Base-by-base conservation (phyloP, 2,329 filamentous ascomycete species). In the Nigrospora oryzae region DNA sequence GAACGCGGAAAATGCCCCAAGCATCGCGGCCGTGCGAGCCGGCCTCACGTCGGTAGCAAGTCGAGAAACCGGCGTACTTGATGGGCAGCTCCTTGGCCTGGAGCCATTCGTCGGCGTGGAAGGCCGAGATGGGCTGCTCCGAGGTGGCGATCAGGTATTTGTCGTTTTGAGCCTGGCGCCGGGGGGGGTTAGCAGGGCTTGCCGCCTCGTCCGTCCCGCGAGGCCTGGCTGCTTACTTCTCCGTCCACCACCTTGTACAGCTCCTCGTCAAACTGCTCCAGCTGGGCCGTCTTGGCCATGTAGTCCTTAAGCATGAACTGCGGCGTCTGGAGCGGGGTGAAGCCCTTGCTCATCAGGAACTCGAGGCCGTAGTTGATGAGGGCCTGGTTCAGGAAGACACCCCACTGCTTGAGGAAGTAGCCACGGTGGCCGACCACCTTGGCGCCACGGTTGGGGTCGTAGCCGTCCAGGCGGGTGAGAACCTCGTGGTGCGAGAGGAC, bases 261-360 rank as follows among this genome's bases (percentile, higher is more conserved):
- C 66, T 97, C 91, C 64, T 97, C 93, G 60, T 98, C 93, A 59
- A 98, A 98, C 59, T 96, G 87, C 55, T 93, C 89, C 23, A 98
- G 81, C 68, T 98, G 93, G 3, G 93, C 93, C 0, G 93, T 98
- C 75, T 97, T 97, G 49, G 86, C 90, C 93, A 98, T 98, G 64
- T 89, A 84, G 42, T 95, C 87, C 65, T 87, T 86, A 51, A 91
- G 78, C 87, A 97, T 95, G 73, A 98, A 94, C 61, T 89, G 89
- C 2, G 90, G 90, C 2, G 91, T 85, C 60, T 93, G 87, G 53
- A 91, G 81, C 8, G 87, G 83, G 30, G 77, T 89, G 67, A 89
- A 95, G 46, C 86, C 89, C 65, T 84, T 86, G 56, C 79, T 74
- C 64, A 80, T 80, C 45, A 97, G 80, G 64, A 95, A 97, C 59